Percentiles rank a stretch among this genome's conserved stretches.
Conservation (phyloP, 257 asterid genomes). For the Agastache rugosa region DNA sequence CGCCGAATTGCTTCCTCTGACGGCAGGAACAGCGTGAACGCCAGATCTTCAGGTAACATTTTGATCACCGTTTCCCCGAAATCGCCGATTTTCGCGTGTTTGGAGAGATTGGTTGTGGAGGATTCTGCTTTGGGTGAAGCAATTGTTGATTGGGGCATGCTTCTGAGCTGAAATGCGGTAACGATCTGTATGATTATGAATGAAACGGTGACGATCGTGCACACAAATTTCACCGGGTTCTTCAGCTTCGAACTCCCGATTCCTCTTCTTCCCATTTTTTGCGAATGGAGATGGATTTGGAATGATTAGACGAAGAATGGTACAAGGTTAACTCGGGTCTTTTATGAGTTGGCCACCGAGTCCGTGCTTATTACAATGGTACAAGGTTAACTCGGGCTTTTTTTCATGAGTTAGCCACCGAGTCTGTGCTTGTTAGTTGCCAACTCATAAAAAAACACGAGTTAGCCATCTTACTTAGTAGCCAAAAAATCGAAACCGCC, state of each 20-base stretch:
- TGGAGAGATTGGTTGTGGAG: background rate
- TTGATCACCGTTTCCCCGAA: constrained; percentile 58
- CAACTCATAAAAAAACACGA: no score
- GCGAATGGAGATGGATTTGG: background rate
- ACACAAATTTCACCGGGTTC: constrained; percentile 51
- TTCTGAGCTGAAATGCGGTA: constrained; percentile 51
- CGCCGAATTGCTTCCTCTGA: constrained; percentile 67
- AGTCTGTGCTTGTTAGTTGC: background rate
- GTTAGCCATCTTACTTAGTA: no score
- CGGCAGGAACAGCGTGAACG: constrained; percentile 78
- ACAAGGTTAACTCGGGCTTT: constrained; percentile 21
- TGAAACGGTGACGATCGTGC: constrained; percentile 44
- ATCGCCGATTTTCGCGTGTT: constrained; percentile 45
- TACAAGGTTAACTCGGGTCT: constrained; percentile 3
- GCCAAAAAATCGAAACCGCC: no score
- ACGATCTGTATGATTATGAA: constrained; percentile 52
- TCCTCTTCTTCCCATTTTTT: constrained; percentile 35
- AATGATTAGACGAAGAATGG: background rate
- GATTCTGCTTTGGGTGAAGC: constrained; percentile 25
- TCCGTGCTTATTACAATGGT: background rate
- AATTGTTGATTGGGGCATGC: constrained; percentile 31
- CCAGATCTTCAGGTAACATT: constrained; percentile 79
- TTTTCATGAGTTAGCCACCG: constrained; percentile 12
- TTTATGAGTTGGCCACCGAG: constrained; percentile 20
- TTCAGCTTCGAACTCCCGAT: constrained; percentile 29